Base-by-base conservation (phyloP, 805 yeast species). In the Suhomyces tanzawaensis region DNA sequence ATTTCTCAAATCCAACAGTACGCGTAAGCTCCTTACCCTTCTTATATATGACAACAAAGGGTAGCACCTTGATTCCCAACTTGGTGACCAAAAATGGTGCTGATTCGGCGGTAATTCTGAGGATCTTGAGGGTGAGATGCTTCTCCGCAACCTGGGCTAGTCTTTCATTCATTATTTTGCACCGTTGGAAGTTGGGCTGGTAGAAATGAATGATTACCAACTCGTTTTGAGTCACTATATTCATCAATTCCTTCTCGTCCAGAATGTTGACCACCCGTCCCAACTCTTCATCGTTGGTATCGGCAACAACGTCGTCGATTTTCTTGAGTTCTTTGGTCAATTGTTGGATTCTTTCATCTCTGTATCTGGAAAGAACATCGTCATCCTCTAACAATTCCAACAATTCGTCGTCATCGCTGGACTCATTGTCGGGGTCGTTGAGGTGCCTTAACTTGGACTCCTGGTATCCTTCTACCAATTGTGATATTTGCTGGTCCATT, bases 21-120 rank as follows among this genome's bases (percentile, higher is more conserved):
- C 86, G 62, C 11, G 72, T 69, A 3, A 66, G 53, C 48, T 85
- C 91, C 30, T 69, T 58, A 1, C 90, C 90, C 25, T 73, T 64
- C 9, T 62, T 64, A 52, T 81, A 87, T 7, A 79, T 66, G 2
- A 83, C 58, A 2, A 86, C 79, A 46, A 80, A 81, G 0, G 96
- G 96, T 4, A 87, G 65, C 8, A 82, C 79, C 53, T 82, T 77
- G 34, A 88, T 70, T 3, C 68, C 64, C 27, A 88, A 68, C 52
- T 77, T 79, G 2, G 77, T 62, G 4, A 79, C 87, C 31, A 88
- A 62, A 52, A 87, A 87, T 3, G 95, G 89, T 1, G 90, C 84
- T 26, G 73, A 62, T 24, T 68, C 74, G 0, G 85, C 95, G 38
- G 72, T 66, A 3, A 84, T 72, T 32, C 74, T 68, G 15, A 73